Conservation (phyloP, 345 rosid species). For the Rhodamnia rubescens region DNA sequence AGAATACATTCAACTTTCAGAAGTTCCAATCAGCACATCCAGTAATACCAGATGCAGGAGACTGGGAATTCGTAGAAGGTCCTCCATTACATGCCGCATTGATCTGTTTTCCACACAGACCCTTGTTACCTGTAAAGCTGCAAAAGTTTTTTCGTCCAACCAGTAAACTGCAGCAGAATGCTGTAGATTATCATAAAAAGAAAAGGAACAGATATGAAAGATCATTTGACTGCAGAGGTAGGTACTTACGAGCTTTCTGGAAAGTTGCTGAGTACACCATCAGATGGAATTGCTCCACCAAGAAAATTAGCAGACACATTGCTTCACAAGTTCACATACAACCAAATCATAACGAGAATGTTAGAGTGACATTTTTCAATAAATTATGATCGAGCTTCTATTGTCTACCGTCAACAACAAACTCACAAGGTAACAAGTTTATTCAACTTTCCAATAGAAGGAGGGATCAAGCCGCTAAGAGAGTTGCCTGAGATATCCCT, state of each 20-base stretch:
- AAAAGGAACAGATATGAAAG: neutral
- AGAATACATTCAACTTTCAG: neutral
- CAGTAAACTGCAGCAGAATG: neutral
- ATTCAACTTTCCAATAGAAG: conserved; percentile 59
- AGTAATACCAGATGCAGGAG: conserved; percentile 44
- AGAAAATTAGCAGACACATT: conserved; percentile 88
- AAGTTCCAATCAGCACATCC: neutral
- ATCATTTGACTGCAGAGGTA: neutral
- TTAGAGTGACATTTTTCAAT: neutral
- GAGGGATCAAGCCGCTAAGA: conserved; percentile 63
- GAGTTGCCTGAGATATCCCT: conserved; percentile 85
- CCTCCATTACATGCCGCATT: conserved; percentile 50
- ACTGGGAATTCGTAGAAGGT: conserved; percentile 22
- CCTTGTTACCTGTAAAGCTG: conserved; percentile 76
- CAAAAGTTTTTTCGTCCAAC: neutral
- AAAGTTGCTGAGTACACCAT: conserved; percentile 50
- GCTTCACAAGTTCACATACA: conserved; percentile 26
- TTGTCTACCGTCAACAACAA: neutral
- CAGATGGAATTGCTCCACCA: conserved; percentile 69
- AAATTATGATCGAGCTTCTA: neutral
- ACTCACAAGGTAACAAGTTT: conserved; percentile 68
- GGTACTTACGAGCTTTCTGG: conserved; percentile 62
- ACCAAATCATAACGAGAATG: conserved; percentile 3
- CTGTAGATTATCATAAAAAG: neutral
- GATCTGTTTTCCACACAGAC: conserved; percentile 81